phyloP scores from a whole-genome alignment of 768 basidiomycete species.

The Leucocoprinus leucothites region DNA sequence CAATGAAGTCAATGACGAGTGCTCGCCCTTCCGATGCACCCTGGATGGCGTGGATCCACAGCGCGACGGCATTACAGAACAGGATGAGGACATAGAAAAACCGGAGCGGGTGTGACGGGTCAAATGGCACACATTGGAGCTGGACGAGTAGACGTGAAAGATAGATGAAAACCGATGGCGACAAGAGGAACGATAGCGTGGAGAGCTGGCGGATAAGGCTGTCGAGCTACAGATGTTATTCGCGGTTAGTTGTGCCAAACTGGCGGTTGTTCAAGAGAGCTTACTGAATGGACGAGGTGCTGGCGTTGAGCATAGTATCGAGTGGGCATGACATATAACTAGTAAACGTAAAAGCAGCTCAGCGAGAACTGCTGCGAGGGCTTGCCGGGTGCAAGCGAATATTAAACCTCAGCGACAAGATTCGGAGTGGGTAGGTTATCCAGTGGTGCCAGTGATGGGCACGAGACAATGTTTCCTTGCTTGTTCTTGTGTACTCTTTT shows the following conservation, averaged over 20 bases:
- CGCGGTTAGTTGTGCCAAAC: constrained; percentile 8
- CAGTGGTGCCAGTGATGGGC: not conserved
- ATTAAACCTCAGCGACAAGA: not conserved
- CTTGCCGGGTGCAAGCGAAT: not conserved
- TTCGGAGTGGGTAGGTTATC: not conserved
- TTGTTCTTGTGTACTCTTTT: constrained; percentile 10
- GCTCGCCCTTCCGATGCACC: constrained; percentile 55
- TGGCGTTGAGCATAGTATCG: constrained; percentile 65
- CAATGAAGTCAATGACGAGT: constrained; percentile 76
- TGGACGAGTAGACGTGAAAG: constrained; percentile 56
- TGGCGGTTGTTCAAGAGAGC: constrained; percentile 20
- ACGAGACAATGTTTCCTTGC: constrained; percentile 3
- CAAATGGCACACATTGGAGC: constrained; percentile 61
- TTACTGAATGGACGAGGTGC: constrained; percentile 66
- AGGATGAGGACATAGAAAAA: constrained; percentile 62
- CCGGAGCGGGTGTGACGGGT: constrained; percentile 61
- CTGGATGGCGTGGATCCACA: constrained; percentile 59
- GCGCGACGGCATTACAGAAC: constrained; percentile 51
- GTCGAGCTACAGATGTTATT: constrained; percentile 51
- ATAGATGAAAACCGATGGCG: constrained; percentile 60
- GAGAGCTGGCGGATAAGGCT: constrained; percentile 69
- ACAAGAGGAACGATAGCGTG: constrained; percentile 73
- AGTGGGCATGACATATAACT: constrained; percentile 52
- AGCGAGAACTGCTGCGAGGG: not conserved
- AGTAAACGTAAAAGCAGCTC: constrained; percentile 1